Evolutionary conservation across 129 eudicot genomes (phyloP), one percentile per base, ranked within the genome.

Genomic region (Helichrysum umbraculigerum): DNA sequence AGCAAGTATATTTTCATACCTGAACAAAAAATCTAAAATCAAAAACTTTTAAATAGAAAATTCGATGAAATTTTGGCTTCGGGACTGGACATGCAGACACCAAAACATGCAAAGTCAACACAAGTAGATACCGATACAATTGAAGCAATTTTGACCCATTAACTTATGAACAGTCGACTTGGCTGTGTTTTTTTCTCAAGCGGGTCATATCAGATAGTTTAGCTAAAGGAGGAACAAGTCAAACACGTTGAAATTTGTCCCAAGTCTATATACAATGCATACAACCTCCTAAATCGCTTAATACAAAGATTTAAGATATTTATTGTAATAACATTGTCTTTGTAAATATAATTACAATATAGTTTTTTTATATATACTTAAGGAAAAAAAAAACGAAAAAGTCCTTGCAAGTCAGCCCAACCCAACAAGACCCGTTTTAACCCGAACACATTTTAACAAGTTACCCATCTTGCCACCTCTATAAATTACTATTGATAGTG

Each of bases 1-100:
- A 83, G 81, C 96, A 59, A 91, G 87, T 64, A 91, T 76, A 79
- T 91, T 89, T 77, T 95, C 99, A 67, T 91, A 91, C 85, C 99
- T 95, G 91, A 76, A 85, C 68, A 58, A 73, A 67, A 70, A 52
- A 22, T 44, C 42, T 14, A 47, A 44, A n/a, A 28, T 79, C 32
- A 65, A 54, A 15, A 47, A 75, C 44, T 44, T 35, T 20, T 7
- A 66, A 76, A 32, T 33, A 61, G 4, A 47, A 30, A 41, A 3
- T 62, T 19, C 14, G 0, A 44, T 19, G 51, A 14, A 17, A 78
- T 60, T 42, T 14, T 41, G 16, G 42, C 30, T 50, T 22, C n/a
- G 47, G 17, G 6, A 42, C 62, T 20, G 50, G 63, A 61, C 14
- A 71, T 59, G 54, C 71, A 33, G 70, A 60, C 61, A 62, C 41